These are phyloP conservation scores for Stellera chamaejasme DNA, from an alignment of 345 rosid species.

Conservation along the genomic window DNA sequence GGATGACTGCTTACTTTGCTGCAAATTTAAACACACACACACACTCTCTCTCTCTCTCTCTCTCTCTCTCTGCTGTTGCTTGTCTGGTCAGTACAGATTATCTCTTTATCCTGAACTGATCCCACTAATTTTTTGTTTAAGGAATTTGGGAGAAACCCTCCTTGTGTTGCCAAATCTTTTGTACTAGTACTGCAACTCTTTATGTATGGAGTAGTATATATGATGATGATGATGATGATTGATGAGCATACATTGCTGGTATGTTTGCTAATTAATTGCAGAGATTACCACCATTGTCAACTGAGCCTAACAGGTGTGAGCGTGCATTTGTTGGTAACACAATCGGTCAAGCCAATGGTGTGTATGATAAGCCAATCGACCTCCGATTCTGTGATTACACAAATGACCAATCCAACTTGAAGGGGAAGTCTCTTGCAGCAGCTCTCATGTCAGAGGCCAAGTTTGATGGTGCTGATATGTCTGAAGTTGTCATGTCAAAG, in stretches of 20 bases:
- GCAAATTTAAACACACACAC: neutral
- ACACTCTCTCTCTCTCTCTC: too few species aligned
- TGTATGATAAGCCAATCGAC: slow-evolving; percentile 92
- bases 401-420: slow-evolving; percentile 74
- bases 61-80: neutral
- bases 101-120: neutral
- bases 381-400: slow-evolving; percentile 87
- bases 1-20: neutral
- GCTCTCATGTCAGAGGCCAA: slow-evolving; percentile 94
- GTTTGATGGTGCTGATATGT: slow-evolving; percentile 96
- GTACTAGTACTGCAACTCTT: neutral
- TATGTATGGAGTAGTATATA: neutral
- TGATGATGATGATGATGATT: neutral
- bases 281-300: slow-evolving; percentile 93
- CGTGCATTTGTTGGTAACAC: slow-evolving; percentile 91
- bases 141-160: neutral
- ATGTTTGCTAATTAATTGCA: slow-evolving; percentile 22
- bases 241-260: slow-evolving; percentile 8
- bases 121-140: neutral
- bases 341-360: slow-evolving; percentile 96
- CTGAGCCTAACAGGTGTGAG: slow-evolving; percentile 82
- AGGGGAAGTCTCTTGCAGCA: slow-evolving; percentile 91
- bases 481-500: slow-evolving; percentile 97
- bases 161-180: neutral
- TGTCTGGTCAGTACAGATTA: neutral